A percentile compares a stretch with the other conserved stretches of the same genome.
Evolutionary conservation across 2,329 filamentous ascomycete species (phyloP).

Genomic region (Colletotrichum siamense): DNA sequence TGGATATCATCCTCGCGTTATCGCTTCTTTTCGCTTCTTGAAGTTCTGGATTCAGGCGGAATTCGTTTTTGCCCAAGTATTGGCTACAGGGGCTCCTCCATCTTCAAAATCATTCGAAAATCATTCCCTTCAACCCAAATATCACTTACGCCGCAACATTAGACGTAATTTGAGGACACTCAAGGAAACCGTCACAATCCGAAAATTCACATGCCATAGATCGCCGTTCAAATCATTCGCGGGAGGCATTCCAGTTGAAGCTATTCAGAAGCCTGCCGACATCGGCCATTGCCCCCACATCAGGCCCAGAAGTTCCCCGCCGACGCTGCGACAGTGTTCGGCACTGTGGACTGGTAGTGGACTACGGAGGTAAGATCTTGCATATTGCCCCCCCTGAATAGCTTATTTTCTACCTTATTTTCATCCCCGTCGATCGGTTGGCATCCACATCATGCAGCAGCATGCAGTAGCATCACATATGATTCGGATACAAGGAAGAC

Average conservation of each 20-base stretch:
- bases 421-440: not conserved
- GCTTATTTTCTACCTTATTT: not conserved
- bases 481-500: not conserved
- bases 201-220: fast-evolving
- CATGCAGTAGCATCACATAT: not conserved
- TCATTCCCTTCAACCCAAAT: too few relatives aligned
- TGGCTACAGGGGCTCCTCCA: too few relatives aligned
- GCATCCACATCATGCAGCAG: not conserved
- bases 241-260: not conserved
- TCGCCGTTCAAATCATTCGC: not conserved
- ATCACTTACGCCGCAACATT: too few relatives aligned
- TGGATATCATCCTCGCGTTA: too few relatives aligned
- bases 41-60: too few relatives aligned
- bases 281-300: not conserved
- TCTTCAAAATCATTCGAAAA: too few relatives aligned
- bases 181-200: not conserved
- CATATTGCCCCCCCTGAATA: not conserved
- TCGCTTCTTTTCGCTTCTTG: too few relatives aligned
- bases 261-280: not conserved
- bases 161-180: not conserved
- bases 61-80: too few relatives aligned
- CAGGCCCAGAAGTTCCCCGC: not conserved
- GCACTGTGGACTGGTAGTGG: not conserved
- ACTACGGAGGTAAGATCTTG: not conserved
- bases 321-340: not conserved